Evolutionary conservation across 1,139 yeast species (phyloP), one percentile per base, ranked within the genome.

Genomic region (Hyphopichia pseudoburtonii): DNA sequence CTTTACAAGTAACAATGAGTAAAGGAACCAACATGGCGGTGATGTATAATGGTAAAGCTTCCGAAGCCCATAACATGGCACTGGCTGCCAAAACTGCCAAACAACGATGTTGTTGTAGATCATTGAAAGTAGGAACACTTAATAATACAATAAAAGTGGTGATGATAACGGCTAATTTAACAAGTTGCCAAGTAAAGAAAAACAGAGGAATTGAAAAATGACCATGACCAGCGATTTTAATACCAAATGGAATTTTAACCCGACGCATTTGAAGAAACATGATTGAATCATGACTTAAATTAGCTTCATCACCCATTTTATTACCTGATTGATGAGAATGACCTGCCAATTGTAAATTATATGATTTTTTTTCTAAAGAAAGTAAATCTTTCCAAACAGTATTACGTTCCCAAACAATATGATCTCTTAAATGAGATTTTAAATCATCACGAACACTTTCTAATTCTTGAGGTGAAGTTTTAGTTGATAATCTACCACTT

Each of bases 381-480:
- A 90, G 82, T 81, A 90, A 82, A 56, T 90, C 97, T 54, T 92
- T 83, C 97, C 97, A 90, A 17, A 90, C 97, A 0, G 97, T 90
- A 59, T 88, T 88, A 58, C 97, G 76, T 62, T 89, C 97, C 95
- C 96, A 90, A 14, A 89, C 96, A 34, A 90, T 86, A 60, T 89
- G 95, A 52, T 90, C 97, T 42, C 97, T 74, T 44, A 90, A 65
- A 50, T 87, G 87, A 12, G 87, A 72, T 44, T 83, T 76, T 43
- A 90, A 72, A 51, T 86, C 94, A 25, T 76, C 71, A 41, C 74
- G 77, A 17, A 92, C 86, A 32, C 63, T 58, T 12, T 73, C 79
- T 34, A 72, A 53, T 40, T 75, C 67, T 32, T 51, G 52, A 5
- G 35, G 34, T 8, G 70, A 54, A 32, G 66, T 59, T 30, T 56